phyloP scores from a whole-genome alignment of 192 early-diverging fungal species.

The Tieghemiomyces parasiticus region DNA sequence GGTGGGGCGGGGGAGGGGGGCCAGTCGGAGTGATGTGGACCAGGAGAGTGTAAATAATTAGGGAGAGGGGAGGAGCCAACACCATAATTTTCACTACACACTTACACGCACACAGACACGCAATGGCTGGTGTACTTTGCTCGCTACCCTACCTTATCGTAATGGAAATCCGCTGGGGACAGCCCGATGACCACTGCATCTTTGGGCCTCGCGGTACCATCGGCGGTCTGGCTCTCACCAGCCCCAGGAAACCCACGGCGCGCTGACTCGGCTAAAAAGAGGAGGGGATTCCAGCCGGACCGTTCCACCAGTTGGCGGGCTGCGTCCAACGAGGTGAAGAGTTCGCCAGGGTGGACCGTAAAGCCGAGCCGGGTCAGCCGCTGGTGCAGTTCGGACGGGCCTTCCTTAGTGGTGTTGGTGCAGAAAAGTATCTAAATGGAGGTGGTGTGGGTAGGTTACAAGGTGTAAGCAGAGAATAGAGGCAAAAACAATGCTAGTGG shows the following conservation, averaged over 20 bases:
- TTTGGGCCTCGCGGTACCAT: constrained; percentile 30
- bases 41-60: too few species aligned
- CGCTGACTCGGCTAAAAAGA: constrained; percentile 62
- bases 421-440: constrained; percentile 59
- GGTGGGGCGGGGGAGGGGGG: too few species aligned
- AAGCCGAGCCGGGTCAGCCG: constrained; percentile 54
- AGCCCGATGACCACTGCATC: constrained; percentile 72
- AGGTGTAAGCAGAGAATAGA: background rate
- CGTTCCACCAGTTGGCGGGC: constrained; percentile 44
- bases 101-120: too few species aligned
- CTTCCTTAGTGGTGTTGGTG: constrained; percentile 82
- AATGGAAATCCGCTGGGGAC: constrained; percentile 51
- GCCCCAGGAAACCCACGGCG: constrained; percentile 53
- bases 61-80: too few species aligned
- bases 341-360: constrained; percentile 33
- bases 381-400: constrained; percentile 31
- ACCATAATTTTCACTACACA: too few species aligned
- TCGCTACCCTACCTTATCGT: constrained; percentile 41
- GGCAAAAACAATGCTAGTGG: background rate
- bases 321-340: constrained; percentile 72
- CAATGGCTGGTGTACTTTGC: too few species aligned
- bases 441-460: background rate
- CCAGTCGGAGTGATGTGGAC: too few species aligned
- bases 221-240: background rate
- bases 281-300: constrained; percentile 39